These are phyloP conservation scores for Sarocladium strictum DNA, from an alignment of 2,329 filamentous ascomycete species.

Conservation along the genomic window DNA sequence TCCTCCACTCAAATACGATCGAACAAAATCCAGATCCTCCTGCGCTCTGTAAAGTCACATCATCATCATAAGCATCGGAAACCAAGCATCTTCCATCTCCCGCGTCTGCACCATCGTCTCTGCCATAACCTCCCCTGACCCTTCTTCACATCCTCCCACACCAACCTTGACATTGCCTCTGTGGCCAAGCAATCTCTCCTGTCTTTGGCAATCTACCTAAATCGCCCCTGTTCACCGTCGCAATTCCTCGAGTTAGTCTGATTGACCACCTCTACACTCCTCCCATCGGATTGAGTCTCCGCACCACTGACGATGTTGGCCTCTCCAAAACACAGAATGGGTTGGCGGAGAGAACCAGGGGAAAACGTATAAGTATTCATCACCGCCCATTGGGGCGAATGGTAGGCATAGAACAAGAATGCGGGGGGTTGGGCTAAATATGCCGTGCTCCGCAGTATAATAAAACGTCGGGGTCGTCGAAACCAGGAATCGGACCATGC, in stretches of 20 bases:
- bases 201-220: too few species aligned
- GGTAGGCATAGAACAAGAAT: constrained; percentile 15
- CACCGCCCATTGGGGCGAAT: neutral
- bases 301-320: neutral
- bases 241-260: neutral
- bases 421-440: neutral
- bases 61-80: too few species aligned
- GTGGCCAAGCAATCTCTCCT: too few species aligned
- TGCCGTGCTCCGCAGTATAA: neutral
- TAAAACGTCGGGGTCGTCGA: constrained; percentile 18
- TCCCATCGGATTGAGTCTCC: neutral
- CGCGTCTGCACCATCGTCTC: too few species aligned
- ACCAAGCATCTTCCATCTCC: too few species aligned
- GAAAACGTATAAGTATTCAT: constrained; percentile 7
- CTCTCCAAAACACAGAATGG: neutral
- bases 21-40: neutral
- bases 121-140: too few species aligned
- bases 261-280: neutral
- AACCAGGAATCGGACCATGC: constrained; percentile 9
- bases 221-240: too few species aligned
- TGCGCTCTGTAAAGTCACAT: too few species aligned
- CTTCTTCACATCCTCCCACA: too few species aligned
- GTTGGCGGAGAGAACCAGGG: neutral
- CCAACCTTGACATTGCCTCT: too few species aligned
- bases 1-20: neutral